These are phyloP conservation scores for Botrytis fragariae DNA, from an alignment of 2,329 filamentous ascomycete genomes.

Conservation along the genomic window DNA sequence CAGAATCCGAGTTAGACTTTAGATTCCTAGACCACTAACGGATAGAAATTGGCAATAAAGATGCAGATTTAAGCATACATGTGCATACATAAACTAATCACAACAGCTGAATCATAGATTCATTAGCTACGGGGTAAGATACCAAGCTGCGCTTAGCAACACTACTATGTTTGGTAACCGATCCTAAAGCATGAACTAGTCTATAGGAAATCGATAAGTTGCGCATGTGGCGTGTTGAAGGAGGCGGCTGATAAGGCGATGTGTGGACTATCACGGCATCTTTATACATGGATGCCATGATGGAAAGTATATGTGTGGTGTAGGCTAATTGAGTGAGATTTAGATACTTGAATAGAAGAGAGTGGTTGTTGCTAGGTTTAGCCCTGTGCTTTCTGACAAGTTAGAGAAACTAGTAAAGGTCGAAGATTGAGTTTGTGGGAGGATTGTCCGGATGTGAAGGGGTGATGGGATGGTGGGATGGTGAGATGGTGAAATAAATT, in stretches of 20 bases:
- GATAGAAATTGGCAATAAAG: background rate
- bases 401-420: background rate
- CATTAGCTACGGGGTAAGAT: background rate
- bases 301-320: background rate
- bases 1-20: background rate
- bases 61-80: background rate
- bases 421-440: background rate
- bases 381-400: background rate
- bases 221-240: background rate
- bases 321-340: background rate
- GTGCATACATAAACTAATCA: background rate
- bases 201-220: background rate
- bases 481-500: constrained; percentile 24
- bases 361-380: background rate
- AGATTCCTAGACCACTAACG: background rate
- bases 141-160: background rate
- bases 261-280: no score
- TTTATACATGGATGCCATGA: background rate
- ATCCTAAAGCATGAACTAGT: constrained; percentile 1
- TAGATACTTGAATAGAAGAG: background rate
- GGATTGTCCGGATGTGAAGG: constrained; percentile 19
- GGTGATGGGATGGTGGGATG: constrained; percentile 29
- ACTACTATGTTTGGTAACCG: background rate
- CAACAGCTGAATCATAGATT: background rate
- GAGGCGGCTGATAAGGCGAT: background rate